phyloP scores from a whole-genome alignment of 257 asterid genomes.

The Solanum pennellii region DNA sequence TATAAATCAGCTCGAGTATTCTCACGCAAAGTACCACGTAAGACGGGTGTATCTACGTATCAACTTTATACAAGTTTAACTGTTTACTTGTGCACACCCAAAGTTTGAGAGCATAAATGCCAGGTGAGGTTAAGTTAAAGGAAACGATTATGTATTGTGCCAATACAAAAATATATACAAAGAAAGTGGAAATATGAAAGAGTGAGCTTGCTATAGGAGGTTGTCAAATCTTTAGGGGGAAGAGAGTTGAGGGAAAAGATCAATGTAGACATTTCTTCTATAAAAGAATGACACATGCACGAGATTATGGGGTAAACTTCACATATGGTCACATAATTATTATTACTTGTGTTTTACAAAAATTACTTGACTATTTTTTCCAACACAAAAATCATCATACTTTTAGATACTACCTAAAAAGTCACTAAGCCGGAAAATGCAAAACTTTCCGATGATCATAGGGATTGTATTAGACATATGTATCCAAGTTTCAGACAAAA shows the following conservation, averaged over 20 bases:
- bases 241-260: not conserved
- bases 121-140: not conserved
- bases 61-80: too few species aligned
- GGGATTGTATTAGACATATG: not conserved
- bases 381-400: not conserved
- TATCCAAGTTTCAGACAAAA: not conserved
- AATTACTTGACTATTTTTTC: not conserved
- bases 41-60: not conserved
- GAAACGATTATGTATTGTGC: not conserved
- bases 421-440: not conserved
- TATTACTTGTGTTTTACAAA: not conserved
- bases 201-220: not conserved
- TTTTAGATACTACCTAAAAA: not conserved
- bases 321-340: not conserved
- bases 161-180: not conserved
- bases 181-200: not conserved
- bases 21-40: not conserved
- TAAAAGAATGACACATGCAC: not conserved
- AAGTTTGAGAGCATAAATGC: not conserved
- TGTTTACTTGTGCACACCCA: too few species aligned
- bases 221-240: not conserved
- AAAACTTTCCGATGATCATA: not conserved
- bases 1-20: not conserved
- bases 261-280: not conserved
- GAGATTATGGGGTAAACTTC: not conserved